These are phyloP conservation scores for Corylus avellana DNA, from an alignment of 306 rosid species.

Conservation along the genomic window DNA sequence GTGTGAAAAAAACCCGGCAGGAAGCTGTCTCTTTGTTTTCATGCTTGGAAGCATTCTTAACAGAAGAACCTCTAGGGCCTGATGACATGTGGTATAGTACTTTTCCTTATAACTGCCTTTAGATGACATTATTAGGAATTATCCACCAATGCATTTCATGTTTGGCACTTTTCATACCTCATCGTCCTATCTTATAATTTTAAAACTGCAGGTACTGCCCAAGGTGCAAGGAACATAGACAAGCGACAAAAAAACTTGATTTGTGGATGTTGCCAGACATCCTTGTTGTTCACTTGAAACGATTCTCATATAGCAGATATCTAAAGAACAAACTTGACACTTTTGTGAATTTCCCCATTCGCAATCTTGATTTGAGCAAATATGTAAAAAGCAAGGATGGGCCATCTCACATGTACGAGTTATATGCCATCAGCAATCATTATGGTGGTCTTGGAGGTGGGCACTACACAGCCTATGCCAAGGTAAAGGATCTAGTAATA, in stretches of 20 bases:
- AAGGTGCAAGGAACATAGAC: slow-evolving; percentile 93
- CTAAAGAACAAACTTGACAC: slow-evolving; percentile 92
- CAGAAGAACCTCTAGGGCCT: slow-evolving; percentile 97
- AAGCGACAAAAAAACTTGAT: slow-evolving; percentile 96
- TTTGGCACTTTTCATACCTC: slow-evolving; percentile 16
- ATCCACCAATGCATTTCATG: background rate
- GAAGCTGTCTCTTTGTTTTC: slow-evolving; percentile 95
- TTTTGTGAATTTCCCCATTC: slow-evolving; percentile 91
- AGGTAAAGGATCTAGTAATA: slow-evolving; percentile 48
- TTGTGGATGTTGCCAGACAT: slow-evolving; percentile 97
- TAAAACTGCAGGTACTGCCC: slow-evolving; percentile 82
- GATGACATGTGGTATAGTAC: slow-evolving; percentile 92
- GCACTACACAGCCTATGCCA: slow-evolving; percentile 93
- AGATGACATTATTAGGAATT: slow-evolving; percentile 12
- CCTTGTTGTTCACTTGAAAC: slow-evolving; percentile 93
- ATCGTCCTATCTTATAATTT: slow-evolving; percentile 10
- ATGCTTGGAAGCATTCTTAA: slow-evolving; percentile 95
- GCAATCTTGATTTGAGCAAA: slow-evolving; percentile 84
- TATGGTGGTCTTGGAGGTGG: slow-evolving; percentile 99
- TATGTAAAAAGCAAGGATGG: slow-evolving; percentile 85
- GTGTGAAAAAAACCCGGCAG: slow-evolving; percentile 82
- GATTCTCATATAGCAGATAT: slow-evolving; percentile 96
- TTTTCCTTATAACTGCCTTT: slow-evolving; percentile 29
- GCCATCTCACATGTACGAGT: slow-evolving; percentile 60
- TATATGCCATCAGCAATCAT: slow-evolving; percentile 96